A percentile compares a stretch with the other conserved stretches of the same genome.
phyloP scores from a whole-genome alignment of 2,329 filamentous ascomycete species.

The Arthroderma sp. region DNA sequence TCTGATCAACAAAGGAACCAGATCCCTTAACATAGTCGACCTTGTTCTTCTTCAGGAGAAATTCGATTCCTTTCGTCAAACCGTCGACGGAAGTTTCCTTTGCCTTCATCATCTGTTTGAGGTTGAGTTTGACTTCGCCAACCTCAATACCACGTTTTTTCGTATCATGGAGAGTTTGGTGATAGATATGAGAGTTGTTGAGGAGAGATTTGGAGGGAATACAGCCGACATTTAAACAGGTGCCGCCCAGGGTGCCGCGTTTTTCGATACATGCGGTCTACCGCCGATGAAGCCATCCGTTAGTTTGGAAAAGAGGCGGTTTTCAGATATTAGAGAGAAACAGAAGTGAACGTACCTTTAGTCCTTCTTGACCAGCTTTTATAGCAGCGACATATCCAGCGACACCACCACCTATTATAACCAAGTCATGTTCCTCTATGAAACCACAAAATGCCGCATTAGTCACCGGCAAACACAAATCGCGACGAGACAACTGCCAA shows the following conservation, averaged over 20 bases:
- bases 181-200: constrained; percentile 98
- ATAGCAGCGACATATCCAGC: constrained; percentile 98
- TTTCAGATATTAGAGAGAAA: neutral
- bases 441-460: constrained; percentile 12
- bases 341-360: constrained; percentile 55
- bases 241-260: constrained; percentile 85
- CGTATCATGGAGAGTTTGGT: constrained; percentile 91
- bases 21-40: constrained; percentile 96
- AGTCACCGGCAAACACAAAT: constrained; percentile 1
- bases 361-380: constrained; percentile 92
- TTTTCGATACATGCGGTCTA: constrained; percentile 97
- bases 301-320: constrained; percentile 3
- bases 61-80: constrained; percentile 95
- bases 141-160: constrained; percentile 97
- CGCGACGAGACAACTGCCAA: neutral
- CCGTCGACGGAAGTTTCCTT: constrained; percentile 84
- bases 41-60: constrained; percentile 97
- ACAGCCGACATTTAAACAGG: constrained; percentile 97
- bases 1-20: constrained; percentile 72
- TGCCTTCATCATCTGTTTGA: constrained; percentile 93
- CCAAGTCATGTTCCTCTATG: constrained; percentile 83
- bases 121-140: constrained; percentile 90
- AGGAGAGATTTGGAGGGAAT: constrained; percentile 98
- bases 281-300: constrained; percentile 3
- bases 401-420: constrained; percentile 96